Percentiles rank a stretch among this genome's conserved stretches.
These are phyloP conservation scores for Myriosclerotinia scirpicola DNA, from an alignment of 2,329 filamentous ascomycete genomes.

Conservation along the genomic window DNA sequence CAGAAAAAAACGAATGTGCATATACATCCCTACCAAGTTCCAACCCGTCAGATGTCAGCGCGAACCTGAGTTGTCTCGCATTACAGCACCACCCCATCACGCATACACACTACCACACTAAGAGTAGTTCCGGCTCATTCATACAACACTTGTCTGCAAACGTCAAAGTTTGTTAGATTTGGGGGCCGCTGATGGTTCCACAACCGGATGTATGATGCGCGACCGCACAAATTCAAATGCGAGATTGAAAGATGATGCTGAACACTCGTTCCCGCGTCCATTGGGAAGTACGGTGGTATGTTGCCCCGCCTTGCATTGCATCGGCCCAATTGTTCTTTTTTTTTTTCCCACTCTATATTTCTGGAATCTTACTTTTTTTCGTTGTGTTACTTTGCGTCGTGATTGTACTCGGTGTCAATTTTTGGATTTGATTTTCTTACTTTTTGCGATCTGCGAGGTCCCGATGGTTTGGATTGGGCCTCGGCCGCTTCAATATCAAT, in stretches of 20 bases:
- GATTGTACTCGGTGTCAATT: constrained; percentile 7
- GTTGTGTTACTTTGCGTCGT: neutral
- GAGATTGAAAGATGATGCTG: constrained; percentile 8
- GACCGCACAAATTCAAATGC: constrained; percentile 12
- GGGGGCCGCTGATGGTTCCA: neutral
- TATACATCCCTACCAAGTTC: neutral
- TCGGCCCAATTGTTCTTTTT: neutral
- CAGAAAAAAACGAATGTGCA: constrained; percentile 9
- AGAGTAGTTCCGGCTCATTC: neutral
- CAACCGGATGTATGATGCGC: constrained; percentile 5
- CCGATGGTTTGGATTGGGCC: constrained; percentile 4
- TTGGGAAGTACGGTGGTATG: neutral
- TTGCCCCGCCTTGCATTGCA: constrained; percentile 10
- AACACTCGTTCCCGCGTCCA: constrained; percentile 13
- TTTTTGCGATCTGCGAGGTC: neutral
- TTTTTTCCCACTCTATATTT: neutral
- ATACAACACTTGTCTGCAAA: neutral
- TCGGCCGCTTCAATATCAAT: constrained; percentile 10
- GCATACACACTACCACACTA: neutral
- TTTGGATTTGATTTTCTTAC: neutral
- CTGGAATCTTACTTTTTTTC: neutral
- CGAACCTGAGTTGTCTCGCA: constrained; percentile 7
- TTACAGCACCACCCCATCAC: neutral
- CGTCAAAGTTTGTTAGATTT: neutral
- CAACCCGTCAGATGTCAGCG: constrained; percentile 11